A percentile compares a stretch with the other conserved stretches of the same genome.
phyloP scores from a whole-genome alignment of 495 filamentous ascomycete genomes.

The Xylaria acuta region DNA sequence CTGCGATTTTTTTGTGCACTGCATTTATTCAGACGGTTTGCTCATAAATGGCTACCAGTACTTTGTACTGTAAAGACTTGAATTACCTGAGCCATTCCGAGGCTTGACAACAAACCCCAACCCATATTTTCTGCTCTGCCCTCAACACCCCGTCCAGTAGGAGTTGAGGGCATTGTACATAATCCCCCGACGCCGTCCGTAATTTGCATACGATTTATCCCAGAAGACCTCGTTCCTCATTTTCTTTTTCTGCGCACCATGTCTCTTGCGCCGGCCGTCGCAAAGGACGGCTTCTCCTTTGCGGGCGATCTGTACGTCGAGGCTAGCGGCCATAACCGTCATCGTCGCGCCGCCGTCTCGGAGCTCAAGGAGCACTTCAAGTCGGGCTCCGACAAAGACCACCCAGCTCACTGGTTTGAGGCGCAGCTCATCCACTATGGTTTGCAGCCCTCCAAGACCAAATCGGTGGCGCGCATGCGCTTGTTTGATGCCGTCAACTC shows the following conservation, averaged over 20 bases:
- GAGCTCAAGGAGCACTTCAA: conserved; percentile 56
- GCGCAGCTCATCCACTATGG: conserved; percentile 67
- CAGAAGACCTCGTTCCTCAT: not conserved
- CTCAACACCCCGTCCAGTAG: no score
- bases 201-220: not conserved
- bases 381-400: conserved; percentile 49
- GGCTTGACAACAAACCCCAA: not conserved
- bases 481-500: conserved; percentile 58
- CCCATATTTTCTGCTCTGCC: not conserved
- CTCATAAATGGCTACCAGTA: not conserved
- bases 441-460: conserved; percentile 57
- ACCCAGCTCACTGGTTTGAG: conserved; percentile 61
- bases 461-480: conserved; percentile 62
- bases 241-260: conserved; percentile 27
- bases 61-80: not conserved
- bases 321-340: conserved; percentile 53
- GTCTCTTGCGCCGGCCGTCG: conserved; percentile 39
- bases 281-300: conserved; percentile 40
- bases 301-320: conserved; percentile 55
- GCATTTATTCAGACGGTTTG: not conserved
- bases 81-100: no score
- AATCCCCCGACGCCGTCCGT: not conserved
- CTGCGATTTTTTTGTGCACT: not conserved
- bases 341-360: conserved; percentile 54
- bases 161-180: not conserved